Evolutionary conservation across 805 yeast species (phyloP), one percentile per base, ranked within the genome.

Genomic region (Candida germanica): DNA sequence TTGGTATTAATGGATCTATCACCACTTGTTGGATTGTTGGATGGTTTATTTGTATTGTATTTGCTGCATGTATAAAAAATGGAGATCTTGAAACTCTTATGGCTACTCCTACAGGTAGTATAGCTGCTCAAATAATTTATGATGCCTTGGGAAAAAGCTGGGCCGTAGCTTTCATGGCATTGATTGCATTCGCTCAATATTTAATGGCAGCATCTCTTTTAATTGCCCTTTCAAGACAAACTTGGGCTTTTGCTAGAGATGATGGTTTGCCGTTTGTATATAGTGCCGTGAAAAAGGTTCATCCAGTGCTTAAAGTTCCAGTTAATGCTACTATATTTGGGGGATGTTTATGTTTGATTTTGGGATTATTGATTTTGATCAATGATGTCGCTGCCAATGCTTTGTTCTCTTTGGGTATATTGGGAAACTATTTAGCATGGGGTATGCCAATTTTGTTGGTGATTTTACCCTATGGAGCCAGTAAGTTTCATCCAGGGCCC

Each of bases 201-300:
- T 59, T 80, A 36, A 81, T 80, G 86, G 83, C 83, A 12, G 68
- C 76, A 16, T 76, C 83, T 3, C 69, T 75, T 36, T 61, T 79
- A 31, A 70, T 79, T 31, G 86, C 87, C 8, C 71, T 75, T 5
- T 79, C 85, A 4, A 72, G 88, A 56, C 87, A 81, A 55, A 69
- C 79, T 33, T 82, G 83, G 79, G 87, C 87, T 1, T 79, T 81
- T 56, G 79, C 86, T 26, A 74, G 91, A 61, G 91, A 83, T 54
- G 79, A 80, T 48, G 88, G 87, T 11, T 66, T 83, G 38, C 89
- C 89, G 6, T 63, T 79, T 43, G 69, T 81, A 10, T 58, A 66
- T 27, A 53, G 51, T 46, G 64, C 64, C 50, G 69, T 83, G 43
- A 77, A 79, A 46, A 72, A 63, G 29, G 84, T 83, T 29, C 65